These are phyloP conservation scores for Pythium apleroticum DNA, from an alignment of 352 stramenopile species.

Conservation along the genomic window DNA sequence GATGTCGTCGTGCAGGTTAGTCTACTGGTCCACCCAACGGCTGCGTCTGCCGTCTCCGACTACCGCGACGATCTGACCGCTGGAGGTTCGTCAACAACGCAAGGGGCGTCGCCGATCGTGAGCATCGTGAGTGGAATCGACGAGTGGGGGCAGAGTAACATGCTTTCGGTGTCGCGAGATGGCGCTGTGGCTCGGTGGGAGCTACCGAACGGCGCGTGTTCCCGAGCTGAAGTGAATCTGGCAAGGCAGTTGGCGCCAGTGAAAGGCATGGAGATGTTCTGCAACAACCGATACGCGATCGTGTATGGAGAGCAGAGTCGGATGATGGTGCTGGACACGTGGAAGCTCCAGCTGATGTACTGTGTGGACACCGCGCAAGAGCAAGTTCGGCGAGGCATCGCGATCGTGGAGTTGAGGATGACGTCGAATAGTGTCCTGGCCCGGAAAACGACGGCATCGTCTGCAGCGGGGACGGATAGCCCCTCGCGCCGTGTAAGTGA, in stretches of 20 bases:
- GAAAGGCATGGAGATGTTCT: slow-evolving; percentile 71
- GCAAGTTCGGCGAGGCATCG: slow-evolving; percentile 71
- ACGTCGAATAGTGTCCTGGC: background rate
- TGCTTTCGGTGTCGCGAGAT: slow-evolving; percentile 56
- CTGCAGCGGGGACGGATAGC: slow-evolving; percentile 20
- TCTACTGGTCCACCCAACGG: slow-evolving; percentile 43
- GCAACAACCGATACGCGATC: slow-evolving; percentile 66
- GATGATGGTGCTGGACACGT: slow-evolving; percentile 80
- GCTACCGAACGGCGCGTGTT: slow-evolving; percentile 64
- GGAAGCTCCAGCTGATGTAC: slow-evolving; percentile 67
- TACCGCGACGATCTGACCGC: slow-evolving; percentile 20
- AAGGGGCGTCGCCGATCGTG: slow-evolving; percentile 38
- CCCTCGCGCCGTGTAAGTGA: slow-evolving; percentile 15
- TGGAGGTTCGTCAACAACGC: background rate
- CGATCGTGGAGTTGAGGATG: slow-evolving; percentile 57
- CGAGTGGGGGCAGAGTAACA: slow-evolving; percentile 75
- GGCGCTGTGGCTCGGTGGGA: slow-evolving; percentile 64
- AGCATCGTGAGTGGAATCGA: slow-evolving; percentile 69
- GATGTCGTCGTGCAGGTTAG: slow-evolving; percentile 65
- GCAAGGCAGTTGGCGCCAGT: slow-evolving; percentile 63
- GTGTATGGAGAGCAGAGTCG: slow-evolving; percentile 69
- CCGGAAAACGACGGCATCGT: slow-evolving; percentile 17
- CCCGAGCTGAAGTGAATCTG: slow-evolving; percentile 46
- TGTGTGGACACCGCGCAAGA: slow-evolving; percentile 80
- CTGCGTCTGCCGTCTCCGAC: background rate